phyloP scores from a whole-genome alignment of 1,284 basidiomycete genomes.

The Cryptococcus jaspeensis region DNA sequence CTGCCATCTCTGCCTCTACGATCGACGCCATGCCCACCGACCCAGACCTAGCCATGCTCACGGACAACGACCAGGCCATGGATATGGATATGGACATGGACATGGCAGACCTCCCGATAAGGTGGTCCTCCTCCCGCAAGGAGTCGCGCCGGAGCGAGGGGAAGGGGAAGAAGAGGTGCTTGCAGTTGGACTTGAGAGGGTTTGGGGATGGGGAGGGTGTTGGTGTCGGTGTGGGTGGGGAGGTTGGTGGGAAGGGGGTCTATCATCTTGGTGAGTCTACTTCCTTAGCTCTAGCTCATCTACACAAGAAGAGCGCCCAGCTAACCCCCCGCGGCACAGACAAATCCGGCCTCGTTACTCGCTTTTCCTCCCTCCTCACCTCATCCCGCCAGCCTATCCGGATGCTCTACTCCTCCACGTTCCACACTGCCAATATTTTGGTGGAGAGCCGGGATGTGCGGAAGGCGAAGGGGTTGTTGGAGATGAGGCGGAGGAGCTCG shows the following conservation, averaged over 20 bases:
- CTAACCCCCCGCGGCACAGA: slow-evolving; percentile 22
- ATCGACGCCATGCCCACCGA: not conserved
- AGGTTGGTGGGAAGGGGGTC: slow-evolving; percentile 8
- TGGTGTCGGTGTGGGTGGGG: too few relatives aligned
- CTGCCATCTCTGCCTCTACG: too few relatives aligned
- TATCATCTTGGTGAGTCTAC: slow-evolving; percentile 34
- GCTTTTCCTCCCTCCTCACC: slow-evolving; percentile 65
- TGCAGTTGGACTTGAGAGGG: slow-evolving; percentile 44
- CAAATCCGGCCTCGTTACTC: slow-evolving; percentile 64
- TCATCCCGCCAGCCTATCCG: slow-evolving; percentile 63
- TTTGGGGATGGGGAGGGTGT: slow-evolving; percentile 11
- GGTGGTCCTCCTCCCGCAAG: slow-evolving; percentile 2
- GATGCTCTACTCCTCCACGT: slow-evolving; percentile 80
- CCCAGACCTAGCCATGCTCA: too few relatives aligned
- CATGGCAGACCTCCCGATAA: slow-evolving; percentile 7
- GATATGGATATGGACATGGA: not conserved
- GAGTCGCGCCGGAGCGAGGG: slow-evolving; percentile 5
- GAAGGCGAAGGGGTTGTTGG: slow-evolving; percentile 33
- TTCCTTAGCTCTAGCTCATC: not conserved
- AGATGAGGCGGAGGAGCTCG: slow-evolving; percentile 6
- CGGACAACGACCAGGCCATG: not conserved
- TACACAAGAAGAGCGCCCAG: too few relatives aligned
- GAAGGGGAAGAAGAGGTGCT: slow-evolving; percentile 40
- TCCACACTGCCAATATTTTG: slow-evolving; percentile 76
- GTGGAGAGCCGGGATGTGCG: slow-evolving; percentile 49